A percentile compares a stretch with the other conserved stretches of the same genome.
Conservation (phyloP, 2,329 filamentous ascomycete species). For the Gyromitra esculenta region DNA sequence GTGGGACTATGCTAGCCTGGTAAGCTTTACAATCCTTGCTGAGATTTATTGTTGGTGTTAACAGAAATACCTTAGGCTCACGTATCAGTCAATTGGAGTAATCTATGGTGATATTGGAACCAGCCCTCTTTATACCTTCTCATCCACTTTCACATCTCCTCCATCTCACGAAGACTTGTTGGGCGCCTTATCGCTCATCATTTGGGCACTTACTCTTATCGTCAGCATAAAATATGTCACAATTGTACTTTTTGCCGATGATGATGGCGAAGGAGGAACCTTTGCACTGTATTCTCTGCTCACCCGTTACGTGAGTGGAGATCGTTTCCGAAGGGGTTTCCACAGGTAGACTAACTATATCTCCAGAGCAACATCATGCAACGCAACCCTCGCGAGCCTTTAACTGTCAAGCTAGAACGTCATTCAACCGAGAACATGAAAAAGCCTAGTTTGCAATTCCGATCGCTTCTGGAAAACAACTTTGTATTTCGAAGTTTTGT, state of each 20-base stretch:
- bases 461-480: constrained; percentile 69
- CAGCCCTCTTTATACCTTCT: constrained; percentile 75
- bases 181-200: constrained; percentile 73
- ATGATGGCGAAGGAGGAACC: constrained; percentile 76
- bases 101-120: constrained; percentile 76
- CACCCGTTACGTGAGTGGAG: constrained; percentile 66
- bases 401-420: constrained; percentile 70
- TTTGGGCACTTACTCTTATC: constrained; percentile 75
- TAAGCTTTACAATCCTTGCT: neutral
- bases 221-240: constrained; percentile 76
- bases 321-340: neutral
- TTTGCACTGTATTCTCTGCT: constrained; percentile 74
- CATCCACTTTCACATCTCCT: constrained; percentile 70
- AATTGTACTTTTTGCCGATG: constrained; percentile 73
- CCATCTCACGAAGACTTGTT: constrained; percentile 70
- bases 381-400: constrained; percentile 68
- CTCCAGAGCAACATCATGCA: constrained; percentile 65
- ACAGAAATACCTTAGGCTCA: constrained; percentile 62
- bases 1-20: constrained; percentile 43
- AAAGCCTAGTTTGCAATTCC: constrained; percentile 65
- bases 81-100: constrained; percentile 73
- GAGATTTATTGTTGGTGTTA: neutral
- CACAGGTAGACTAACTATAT: constrained; percentile 10
- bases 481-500: constrained; percentile 65
- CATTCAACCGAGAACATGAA: constrained; percentile 68